Evolutionary conservation across 1,284 basidiomycete genomes (phyloP), one percentile per base, ranked within the genome.

Genomic region (Cystobasidium sp.): DNA sequence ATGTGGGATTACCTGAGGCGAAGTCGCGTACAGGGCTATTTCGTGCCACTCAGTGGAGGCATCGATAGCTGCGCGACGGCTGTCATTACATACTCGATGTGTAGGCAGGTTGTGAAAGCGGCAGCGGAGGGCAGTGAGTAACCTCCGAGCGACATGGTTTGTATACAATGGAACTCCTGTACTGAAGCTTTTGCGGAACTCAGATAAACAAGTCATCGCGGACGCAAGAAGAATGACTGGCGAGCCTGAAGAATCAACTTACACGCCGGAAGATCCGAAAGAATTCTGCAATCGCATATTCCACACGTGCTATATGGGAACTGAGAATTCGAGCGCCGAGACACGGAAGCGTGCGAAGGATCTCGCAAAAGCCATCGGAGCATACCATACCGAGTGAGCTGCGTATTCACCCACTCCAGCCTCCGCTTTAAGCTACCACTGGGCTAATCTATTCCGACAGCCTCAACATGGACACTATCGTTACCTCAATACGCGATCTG

Each of bases 231-330:
- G 94, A 46, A 96, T 99, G 77, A 88, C 86, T 0, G 93, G 94
- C 20, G 93, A 95, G 80, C 86, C 90, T 0, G 88, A 89, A 63
- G 88, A 87, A 76, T 94, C 92, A 5, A 83, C 83, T 0, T 99
- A 97, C 82, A 81, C 92, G 31, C 97, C 96, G 0, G 86, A 86
- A 0, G 92, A 97, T 80, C 88, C 95, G 0, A 87, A 86, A 74
- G 97, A 98, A 80, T 93, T 98, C 78, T 88, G 89, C 59, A 86
- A 85, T 72, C 87, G 93, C 43, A 89, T 98, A 74, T 97, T 99
- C 85, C 94, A 98, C 81, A 97, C 96, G 0, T 97, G 94, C 83
- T 99, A 97, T 83, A 99, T 99, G 97, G 96, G 96, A 12, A 99
- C 96, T 0, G 92, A 95, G 82, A 96, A 99, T 82, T 97, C 94